Conservation (phyloP, 2,329 filamentous ascomycete genomes). For the Cordyceps fumosorosea region DNA sequence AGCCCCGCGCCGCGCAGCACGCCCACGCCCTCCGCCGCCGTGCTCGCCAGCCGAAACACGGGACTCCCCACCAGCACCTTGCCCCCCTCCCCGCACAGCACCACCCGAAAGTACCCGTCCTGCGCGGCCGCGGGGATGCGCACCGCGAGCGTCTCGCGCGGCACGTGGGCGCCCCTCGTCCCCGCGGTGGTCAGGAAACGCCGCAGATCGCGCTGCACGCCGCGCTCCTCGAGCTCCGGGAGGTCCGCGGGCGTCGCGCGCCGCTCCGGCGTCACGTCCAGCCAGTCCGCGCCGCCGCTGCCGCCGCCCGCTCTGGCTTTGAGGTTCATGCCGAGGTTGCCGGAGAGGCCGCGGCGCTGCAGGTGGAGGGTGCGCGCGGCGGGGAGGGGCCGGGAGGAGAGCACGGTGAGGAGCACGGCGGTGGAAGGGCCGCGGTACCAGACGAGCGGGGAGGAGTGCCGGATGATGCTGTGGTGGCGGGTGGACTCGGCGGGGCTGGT, state of each 20-base stretch:
- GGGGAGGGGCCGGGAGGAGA: constrained; percentile 52
- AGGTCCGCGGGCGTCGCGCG: constrained; percentile 42
- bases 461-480: constrained; percentile 59
- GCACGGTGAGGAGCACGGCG: constrained; percentile 57
- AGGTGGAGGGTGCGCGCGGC: constrained; percentile 56
- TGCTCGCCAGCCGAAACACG: constrained; percentile 62
- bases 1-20: constrained; percentile 59
- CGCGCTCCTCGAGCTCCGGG: constrained; percentile 51
- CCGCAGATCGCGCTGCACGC: constrained; percentile 60
- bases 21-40: constrained; percentile 49
- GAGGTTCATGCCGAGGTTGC: constrained; percentile 60
- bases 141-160: constrained; percentile 58
- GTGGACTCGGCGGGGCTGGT: constrained; percentile 57
- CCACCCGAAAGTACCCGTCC: constrained; percentile 64
- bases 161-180: constrained; percentile 40
- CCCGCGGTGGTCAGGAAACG: constrained; percentile 53
- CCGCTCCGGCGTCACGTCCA: constrained; percentile 58
- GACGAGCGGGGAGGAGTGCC: constrained; percentile 57
- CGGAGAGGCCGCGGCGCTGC: constrained; percentile 61
- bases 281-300: constrained; percentile 51
- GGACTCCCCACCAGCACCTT: constrained; percentile 59
- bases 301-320: too few species aligned
- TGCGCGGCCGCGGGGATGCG: constrained; percentile 55
- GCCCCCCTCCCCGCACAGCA: constrained; percentile 47
- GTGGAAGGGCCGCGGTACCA: constrained; percentile 62